These are phyloP conservation scores for Schwanniomyces occidentalis DNA, from an alignment of 805 yeast species.

Conservation along the genomic window DNA sequence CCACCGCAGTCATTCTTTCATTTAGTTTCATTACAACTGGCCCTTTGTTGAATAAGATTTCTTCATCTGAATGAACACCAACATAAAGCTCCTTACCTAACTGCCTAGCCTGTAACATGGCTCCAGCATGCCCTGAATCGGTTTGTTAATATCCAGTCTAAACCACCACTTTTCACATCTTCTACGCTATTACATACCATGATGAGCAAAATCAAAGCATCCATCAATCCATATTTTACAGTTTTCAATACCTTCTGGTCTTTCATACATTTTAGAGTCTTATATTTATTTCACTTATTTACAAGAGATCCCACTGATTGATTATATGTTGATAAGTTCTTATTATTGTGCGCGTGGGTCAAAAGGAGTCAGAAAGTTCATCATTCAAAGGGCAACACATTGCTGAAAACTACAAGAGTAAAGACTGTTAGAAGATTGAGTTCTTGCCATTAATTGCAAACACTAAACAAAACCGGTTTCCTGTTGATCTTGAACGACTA, in stretches of 20 bases:
- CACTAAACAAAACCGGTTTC: constrained; percentile 6
- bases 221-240: constrained; percentile 92
- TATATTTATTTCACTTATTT: no score
- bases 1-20: constrained; percentile 83
- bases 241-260: constrained; percentile 44
- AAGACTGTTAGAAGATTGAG: no score
- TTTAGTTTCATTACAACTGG: constrained; percentile 86
- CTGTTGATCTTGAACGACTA: constrained; percentile 4
- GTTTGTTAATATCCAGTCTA: constrained; percentile 3
- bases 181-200: constrained; percentile 51
- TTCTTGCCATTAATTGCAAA: no score
- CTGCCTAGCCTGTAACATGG: constrained; percentile 88
- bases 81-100: constrained; percentile 74
- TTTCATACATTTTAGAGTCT: constrained; percentile 30
- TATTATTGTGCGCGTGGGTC: no score
- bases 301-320: no score
- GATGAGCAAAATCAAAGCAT: constrained; percentile 97
- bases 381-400: no score
- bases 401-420: no score
- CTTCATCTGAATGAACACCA: constrained; percentile 93
- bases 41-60: constrained; percentile 80
- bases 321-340: no score
- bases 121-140: constrained; percentile 79
- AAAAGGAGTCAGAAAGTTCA: no score
- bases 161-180: background rate